Evolutionary conservation across 139 green algal species (phyloP), one percentile per base, ranked within the genome.

Genomic region (Haematococcus sp.): DNA sequence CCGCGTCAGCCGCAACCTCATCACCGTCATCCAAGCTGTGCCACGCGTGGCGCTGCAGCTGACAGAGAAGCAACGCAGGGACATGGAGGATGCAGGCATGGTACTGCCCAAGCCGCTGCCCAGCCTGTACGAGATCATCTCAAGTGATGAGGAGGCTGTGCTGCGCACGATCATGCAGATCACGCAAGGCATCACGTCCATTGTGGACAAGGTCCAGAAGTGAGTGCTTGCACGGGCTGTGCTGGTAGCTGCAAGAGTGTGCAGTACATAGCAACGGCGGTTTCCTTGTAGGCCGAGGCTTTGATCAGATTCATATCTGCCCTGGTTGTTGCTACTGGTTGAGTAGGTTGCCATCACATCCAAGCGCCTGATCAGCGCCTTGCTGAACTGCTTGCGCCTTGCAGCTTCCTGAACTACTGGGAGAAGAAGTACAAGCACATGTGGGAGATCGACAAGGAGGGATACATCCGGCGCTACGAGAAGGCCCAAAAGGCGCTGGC

Each of bases 401-500:
- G 44, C 66, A 72, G 77, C 20, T 89, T 86, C 70, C 77, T 96
- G 19, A 75, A 86, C 16, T 91, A 93, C 79, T 96, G 88, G 91
- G 90, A 95, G 85, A 91, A 92, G 79, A 96, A 94, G 84, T 97
- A 96, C 89, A 89, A 91, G 78, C 87, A 93, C 82, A 79, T 97
- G 54, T 97, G 91, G 91, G 90, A 95, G 73, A 79, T 89, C 68
- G 89, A 97, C 85, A 94, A 93, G 71, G 90, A 95, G 28, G 86
- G 85, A 4, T 94, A 93, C 83, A 95, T 95, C 63, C 79, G 86
- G 46, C 88, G 92, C 4, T 97, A 96, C 67, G 89, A 94, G 78
- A 94, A 92, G 81, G 91, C 91, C 5, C 84, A 91, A 54, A 95
- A 97, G 81, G 84, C 93, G 28, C 81, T 94, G 15, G 79, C 82